Evolutionary conservation across 768 basidiomycete genomes (phyloP), one percentile per base, ranked within the genome.

Genomic region (Xerocomus potaroensis): DNA sequence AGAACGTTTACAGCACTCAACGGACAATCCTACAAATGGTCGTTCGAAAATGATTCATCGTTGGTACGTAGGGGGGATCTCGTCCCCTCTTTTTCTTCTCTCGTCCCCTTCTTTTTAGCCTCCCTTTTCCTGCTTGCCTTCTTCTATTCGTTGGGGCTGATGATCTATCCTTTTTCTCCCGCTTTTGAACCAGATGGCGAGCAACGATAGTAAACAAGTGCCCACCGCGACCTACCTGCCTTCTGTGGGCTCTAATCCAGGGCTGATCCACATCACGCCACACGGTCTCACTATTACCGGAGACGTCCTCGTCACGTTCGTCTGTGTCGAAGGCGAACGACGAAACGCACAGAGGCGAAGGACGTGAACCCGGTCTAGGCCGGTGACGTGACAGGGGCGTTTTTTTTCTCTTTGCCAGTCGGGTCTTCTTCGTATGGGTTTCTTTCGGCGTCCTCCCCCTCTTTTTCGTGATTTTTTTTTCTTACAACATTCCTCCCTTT

Each of bases 21-120:
- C 37, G 64, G 64, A 15, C 61, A 65, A 34, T 62, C 64, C 6
- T 65, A 65, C 46, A 65, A 65, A 48, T 65, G 64, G 64, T 58
- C 63, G 16, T 65, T 68, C 32, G 59, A 61, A 23, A 66, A 66
- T 7, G 64, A 65, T 26, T 52, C 64, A 1, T 59, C 59, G 33
- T 40, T 67, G 59, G 64, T 67, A 45, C 45, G 57, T 46, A n/a
- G n/a, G n/a, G 23, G 19, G 38, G 27, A 40, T 24, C 31, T 1
- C 24, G 29, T 23, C 19, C 2, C 15, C 16, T 18, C 11, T 24
- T 8, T 26, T 16, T 18, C 23, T 5, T 12, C 21, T 22, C 16
- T 43, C 23, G n/a, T 34, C 33, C 22, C 29, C 29, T 22, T 5
- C 18, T 12, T 16, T 27, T 22, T 27, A n/a, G n/a, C n/a, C n/a